Base-by-base conservation (phyloP, 1,139 yeast species). In the Yamadazyma aaseri region DNA sequence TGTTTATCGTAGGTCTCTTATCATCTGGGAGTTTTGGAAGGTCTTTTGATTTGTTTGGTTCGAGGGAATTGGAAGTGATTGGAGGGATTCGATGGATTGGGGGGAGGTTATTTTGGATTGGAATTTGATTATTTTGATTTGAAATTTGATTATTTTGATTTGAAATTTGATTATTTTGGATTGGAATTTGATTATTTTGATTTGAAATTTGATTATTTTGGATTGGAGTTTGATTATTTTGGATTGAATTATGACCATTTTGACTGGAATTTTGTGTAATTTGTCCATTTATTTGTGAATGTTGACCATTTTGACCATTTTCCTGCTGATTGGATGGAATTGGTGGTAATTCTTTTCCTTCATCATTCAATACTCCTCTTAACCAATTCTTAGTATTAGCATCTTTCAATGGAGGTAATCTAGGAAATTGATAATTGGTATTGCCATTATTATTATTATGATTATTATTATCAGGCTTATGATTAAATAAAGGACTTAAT, bases 401-500 rank as follows among this genome's bases (percentile, higher is more conserved):
- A n/a, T 9, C 17, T 12, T 25, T 25, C 5, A 29, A 5, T 4
- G 32, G 32, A 22, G 32, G 26, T 15, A 29, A 16, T 16, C 17
- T 29, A 13, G 32, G 32, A 11, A 30, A 30, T 11, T 24, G 28
- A 20, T 30, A 39, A 13, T 27, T 17, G 4, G 28, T 23, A n/a
- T 14, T 25, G 23, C 20, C 25, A 10, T 21, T 29, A 6, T 14
- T 14, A 15, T 24, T 26, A 18, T 29, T 26, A 8, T 9, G 25
- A 14, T 18, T 14, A 16, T 28, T 24, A 13, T 25, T 29, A 16
- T 35, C 31, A 14, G 15, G 24, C 14, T 27, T 27, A 29, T 63
- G 71, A 44, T 63, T 71, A 46, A 65, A 67, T 25, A 68, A 53
- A 17, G 74, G 74, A 16, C 65, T 58, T 31, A 69, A 52, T 7